A percentile compares a stretch with the other conserved stretches of the same genome.
Evolutionary conservation across 116 monocot genomes (phyloP).

Genomic region (Cymodocea nodosa): DNA sequence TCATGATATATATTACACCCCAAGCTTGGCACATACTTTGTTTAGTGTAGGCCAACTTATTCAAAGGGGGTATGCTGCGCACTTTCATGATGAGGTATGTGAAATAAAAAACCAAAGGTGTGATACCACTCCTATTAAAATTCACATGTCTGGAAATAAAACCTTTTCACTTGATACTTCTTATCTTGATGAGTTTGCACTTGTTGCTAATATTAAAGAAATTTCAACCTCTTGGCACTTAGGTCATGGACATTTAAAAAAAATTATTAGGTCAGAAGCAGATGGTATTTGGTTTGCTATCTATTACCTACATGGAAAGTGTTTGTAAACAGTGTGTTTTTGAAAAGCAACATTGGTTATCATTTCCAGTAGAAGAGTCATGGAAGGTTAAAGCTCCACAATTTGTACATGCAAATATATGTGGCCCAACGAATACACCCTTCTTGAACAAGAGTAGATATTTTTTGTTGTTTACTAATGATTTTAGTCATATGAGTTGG

Average conservation of each 20-base stretch:
- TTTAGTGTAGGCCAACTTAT: slow-evolving; percentile 12
- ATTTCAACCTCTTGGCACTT: slow-evolving; percentile 2
- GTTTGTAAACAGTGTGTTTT: slow-evolving; percentile 12
- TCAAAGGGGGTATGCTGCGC: too few species aligned
- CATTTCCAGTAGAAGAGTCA: slow-evolving; percentile 7
- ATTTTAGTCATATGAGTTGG: slow-evolving; percentile 13
- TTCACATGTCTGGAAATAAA: slow-evolving; percentile 1
- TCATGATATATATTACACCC: slow-evolving; percentile 11
- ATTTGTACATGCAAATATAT: slow-evolving; percentile 16
- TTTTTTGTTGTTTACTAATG: slow-evolving; percentile 15
- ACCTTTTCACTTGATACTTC: slow-evolving; percentile 2
- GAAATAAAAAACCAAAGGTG: slow-evolving; percentile 1
- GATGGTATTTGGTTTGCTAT: slow-evolving; percentile 12
- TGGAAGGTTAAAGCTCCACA: slow-evolving; percentile 7
- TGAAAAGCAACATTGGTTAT: slow-evolving; percentile 12
- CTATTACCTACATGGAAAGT: not conserved
- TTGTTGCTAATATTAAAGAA: not conserved
- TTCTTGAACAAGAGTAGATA: slow-evolving; percentile 13
- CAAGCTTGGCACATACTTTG: slow-evolving; percentile 8
- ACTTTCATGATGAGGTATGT: slow-evolving; percentile 7
- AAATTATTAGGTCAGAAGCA: slow-evolving; percentile 10
- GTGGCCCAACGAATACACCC: not conserved
- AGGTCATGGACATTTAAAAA: slow-evolving; percentile 9
- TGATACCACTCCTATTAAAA: not conserved
- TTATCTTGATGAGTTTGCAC: not conserved